phyloP scores from a whole-genome alignment of 2,329 filamentous ascomycete species.

The Hypoxylon sp. region DNA sequence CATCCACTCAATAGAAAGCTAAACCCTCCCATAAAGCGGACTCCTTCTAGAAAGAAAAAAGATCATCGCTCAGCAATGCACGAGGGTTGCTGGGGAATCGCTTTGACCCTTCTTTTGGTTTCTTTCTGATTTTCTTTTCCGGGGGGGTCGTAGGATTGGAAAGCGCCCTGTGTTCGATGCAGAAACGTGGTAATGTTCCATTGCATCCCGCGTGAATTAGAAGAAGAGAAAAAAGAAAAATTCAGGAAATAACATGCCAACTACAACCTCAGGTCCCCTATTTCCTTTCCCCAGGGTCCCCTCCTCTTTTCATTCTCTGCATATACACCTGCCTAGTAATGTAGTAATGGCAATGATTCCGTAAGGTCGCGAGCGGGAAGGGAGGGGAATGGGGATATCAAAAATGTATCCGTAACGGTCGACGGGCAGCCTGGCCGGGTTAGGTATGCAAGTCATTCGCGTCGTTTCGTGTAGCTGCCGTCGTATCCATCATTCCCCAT shows the following conservation, averaged over 20 bases:
- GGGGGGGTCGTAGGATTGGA: background rate
- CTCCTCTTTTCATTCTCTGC: background rate
- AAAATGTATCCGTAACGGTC: constrained; percentile 21
- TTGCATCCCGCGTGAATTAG: constrained; percentile 35
- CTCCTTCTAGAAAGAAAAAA: constrained; percentile 36
- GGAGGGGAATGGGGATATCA: background rate
- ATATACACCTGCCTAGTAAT: background rate
- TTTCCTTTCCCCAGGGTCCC: constrained; percentile 6
- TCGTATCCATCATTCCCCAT: background rate
- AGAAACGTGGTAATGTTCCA: constrained; percentile 49
- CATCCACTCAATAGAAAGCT: constrained; percentile 11
- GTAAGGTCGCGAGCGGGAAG: background rate
- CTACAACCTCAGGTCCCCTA: constrained; percentile 9
- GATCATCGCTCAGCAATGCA: constrained; percentile 30
- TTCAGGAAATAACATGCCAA: constrained; percentile 22
- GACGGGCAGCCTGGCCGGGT: constrained; percentile 22
- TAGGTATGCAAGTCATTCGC: constrained; percentile 38
- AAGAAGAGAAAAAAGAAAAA: constrained; percentile 5
- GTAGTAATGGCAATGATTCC: constrained; percentile 1
- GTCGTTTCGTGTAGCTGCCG: background rate
- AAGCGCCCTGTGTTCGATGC: constrained; percentile 26
- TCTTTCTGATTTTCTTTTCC: background rate
- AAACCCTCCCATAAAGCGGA: constrained; percentile 22
- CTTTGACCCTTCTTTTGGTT: constrained; percentile 6
- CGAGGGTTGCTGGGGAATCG: constrained; percentile 19